These are phyloP conservation scores for Arctium lappa DNA, from an alignment of 129 eudicot genomes.

Conservation along the genomic window DNA sequence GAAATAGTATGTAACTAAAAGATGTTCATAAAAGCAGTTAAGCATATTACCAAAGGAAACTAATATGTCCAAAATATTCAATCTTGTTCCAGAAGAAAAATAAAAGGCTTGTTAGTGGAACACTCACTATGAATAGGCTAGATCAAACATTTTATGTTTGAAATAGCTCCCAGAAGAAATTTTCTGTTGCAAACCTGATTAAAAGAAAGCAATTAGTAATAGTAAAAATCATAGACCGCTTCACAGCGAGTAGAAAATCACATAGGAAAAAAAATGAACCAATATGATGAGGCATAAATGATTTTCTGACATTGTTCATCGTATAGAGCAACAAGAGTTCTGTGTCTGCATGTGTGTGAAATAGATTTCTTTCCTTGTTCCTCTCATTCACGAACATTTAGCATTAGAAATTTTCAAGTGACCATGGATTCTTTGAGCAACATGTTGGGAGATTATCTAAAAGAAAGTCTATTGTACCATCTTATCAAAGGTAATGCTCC, in stretches of 20 bases:
- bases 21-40: neutral
- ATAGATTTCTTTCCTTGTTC: neutral
- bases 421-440: neutral
- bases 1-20: neutral
- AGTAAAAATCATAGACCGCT: neutral
- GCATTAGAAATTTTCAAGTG: neutral
- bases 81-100: neutral
- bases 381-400: neutral
- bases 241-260: neutral
- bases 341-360: no score
- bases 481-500: neutral
- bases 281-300: neutral
- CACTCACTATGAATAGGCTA: slow-evolving; percentile 81
- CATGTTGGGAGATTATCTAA: neutral
- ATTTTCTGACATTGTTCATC: neutral
- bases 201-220: slow-evolving; percentile 10
- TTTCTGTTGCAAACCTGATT: slow-evolving; percentile 80
- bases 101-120: slow-evolving; percentile 6
- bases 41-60: neutral
- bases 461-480: no score
- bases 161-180: slow-evolving; percentile 72
- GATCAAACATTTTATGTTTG: slow-evolving; percentile 55
- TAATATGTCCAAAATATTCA: neutral
- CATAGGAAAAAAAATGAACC: neutral
- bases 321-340: neutral